Percentiles rank a stretch among this genome's conserved stretches.
Conservation (phyloP, 2,329 filamentous ascomycete genomes). For the Pseudogymnoascus sp. region DNA sequence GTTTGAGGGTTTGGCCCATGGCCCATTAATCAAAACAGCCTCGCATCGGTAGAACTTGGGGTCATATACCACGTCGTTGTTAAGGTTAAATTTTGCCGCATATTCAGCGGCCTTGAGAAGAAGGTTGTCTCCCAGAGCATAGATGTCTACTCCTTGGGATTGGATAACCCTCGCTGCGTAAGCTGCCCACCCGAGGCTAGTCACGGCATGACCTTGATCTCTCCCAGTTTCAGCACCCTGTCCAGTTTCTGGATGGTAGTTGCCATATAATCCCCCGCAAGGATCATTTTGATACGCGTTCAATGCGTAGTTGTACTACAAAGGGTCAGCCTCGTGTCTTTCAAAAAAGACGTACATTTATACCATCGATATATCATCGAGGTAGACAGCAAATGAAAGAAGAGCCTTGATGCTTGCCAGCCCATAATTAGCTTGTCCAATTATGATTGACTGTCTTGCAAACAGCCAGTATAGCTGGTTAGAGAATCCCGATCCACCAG, state of each 20-base stretch:
- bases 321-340: neutral
- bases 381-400: conserved; percentile 32
- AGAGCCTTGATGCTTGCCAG: conserved; percentile 33
- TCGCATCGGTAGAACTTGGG: conserved; percentile 32
- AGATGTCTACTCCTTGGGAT: conserved; percentile 31
- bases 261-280: conserved; percentile 29
- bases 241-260: conserved; percentile 27
- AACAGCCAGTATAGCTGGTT: conserved; percentile 36
- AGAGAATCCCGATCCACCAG: conserved; percentile 31
- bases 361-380: conserved; percentile 32
- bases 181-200: conserved; percentile 29
- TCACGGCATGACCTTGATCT: conserved; percentile 30
- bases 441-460: conserved; percentile 29
- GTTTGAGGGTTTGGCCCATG: conserved; percentile 28
- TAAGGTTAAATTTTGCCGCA: conserved; percentile 32
- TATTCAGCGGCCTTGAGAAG: conserved; percentile 32
- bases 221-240: conserved; percentile 31
- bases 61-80: conserved; percentile 29
- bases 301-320: conserved; percentile 33
- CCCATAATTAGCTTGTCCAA: conserved; percentile 36
- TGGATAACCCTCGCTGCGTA: conserved; percentile 28
- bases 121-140: conserved; percentile 25
- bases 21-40: conserved; percentile 32
- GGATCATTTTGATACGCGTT: conserved; percentile 29
- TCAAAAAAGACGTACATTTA: neutral